These are phyloP conservation scores for Flueggea neowawraea DNA, from an alignment of 441 rosid species.

Conservation along the genomic window DNA sequence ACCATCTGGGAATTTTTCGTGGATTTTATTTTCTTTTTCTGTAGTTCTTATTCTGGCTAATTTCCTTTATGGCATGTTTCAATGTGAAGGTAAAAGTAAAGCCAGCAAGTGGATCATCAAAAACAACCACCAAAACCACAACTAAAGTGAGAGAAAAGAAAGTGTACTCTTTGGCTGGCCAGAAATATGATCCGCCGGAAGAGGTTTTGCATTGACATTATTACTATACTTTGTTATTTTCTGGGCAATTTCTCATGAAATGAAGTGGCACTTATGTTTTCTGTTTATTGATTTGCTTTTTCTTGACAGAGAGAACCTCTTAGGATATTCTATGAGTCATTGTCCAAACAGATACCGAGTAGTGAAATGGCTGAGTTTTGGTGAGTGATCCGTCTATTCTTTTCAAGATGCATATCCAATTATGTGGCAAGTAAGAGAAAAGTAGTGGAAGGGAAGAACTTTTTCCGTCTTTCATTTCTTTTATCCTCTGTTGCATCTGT, in stretches of 20 bases:
- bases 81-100: conserved; percentile 44
- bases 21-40: not conserved
- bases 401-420: too few relatives aligned
- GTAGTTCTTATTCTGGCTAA: too few relatives aligned
- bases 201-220: conserved; percentile 45
- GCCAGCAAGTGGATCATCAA: conserved; percentile 44
- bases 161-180: conserved; percentile 76
- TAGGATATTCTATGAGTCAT: conserved; percentile 89
- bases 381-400: conserved; percentile 31
- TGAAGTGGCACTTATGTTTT: conserved; percentile 12
- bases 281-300: conserved; percentile 10
- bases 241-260: not conserved
- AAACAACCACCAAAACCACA: conserved; percentile 29
- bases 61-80: conserved; percentile 8
- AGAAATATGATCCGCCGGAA: conserved; percentile 83
- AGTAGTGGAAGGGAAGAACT: too few relatives aligned
- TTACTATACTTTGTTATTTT: conserved; percentile 11
- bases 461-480: too few relatives aligned
- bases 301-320: conserved; percentile 81
- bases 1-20: not conserved
- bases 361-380: conserved; percentile 99
- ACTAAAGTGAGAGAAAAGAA: conserved; percentile 78
- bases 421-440: too few relatives aligned
- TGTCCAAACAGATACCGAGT: conserved; percentile 72
- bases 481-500: too few relatives aligned